phyloP scores from a whole-genome alignment of 257 asterid genomes.

The Henckelia pumila region DNA sequence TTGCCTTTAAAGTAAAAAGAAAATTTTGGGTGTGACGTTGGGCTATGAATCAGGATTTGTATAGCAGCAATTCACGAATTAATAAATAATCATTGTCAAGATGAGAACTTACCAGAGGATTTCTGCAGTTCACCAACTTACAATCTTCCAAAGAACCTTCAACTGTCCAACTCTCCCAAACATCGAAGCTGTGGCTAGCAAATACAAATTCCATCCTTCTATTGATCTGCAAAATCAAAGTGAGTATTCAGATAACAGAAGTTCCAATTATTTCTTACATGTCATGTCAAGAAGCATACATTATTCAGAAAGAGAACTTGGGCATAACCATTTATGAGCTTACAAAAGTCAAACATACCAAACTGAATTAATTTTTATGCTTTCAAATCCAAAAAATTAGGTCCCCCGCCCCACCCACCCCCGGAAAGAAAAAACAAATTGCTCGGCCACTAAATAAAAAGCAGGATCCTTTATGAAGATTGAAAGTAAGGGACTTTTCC shows the following conservation, averaged over 20 bases:
- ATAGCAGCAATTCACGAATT: conserved; percentile 16
- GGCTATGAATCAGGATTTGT: neutral
- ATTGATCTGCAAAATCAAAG: conserved; percentile 64
- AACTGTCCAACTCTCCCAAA: conserved; percentile 96
- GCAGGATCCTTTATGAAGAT: too few species aligned
- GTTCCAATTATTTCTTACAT: neutral
- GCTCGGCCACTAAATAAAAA: too few species aligned
- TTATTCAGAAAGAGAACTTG: conserved; percentile 1
- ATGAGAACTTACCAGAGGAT: conserved; percentile 69
- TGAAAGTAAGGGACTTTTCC: too few species aligned
- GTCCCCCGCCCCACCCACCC: too few species aligned
- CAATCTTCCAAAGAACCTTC: conserved; percentile 93
- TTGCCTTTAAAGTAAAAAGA: neutral
- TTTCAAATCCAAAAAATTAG: too few species aligned
- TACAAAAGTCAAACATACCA: neutral
- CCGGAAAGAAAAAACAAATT: too few species aligned
- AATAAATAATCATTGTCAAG: conserved; percentile 13
- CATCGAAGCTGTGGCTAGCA: conserved; percentile 96
- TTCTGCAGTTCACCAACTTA: conserved; percentile 92
- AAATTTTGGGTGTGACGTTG: neutral
- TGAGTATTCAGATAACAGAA: conserved; percentile 20
- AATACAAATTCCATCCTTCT: conserved; percentile 98
- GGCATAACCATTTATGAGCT: neutral
- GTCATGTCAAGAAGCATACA: neutral
- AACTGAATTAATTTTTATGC: neutral